Percentiles rank a stretch among this genome's conserved stretches.
These are phyloP conservation scores for Macrotyloma uniflorum DNA, from an alignment of 306 rosid species.

Conservation along the genomic window DNA sequence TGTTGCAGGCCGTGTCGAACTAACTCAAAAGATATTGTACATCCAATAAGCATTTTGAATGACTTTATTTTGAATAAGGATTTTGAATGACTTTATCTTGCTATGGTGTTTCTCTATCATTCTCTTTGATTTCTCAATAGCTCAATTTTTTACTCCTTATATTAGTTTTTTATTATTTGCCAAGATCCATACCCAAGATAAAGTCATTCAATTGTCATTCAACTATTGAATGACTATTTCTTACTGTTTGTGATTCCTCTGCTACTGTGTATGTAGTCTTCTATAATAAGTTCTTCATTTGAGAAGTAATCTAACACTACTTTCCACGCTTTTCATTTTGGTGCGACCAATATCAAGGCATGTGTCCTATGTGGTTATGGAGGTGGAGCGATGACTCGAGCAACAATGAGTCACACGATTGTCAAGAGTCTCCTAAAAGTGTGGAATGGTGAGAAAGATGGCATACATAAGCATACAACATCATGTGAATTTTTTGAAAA, in stretches of 20 bases:
- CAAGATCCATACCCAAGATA: not conserved
- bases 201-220: not conserved
- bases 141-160: not conserved
- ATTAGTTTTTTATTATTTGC: not conserved
- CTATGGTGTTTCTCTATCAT: too few relatives aligned
- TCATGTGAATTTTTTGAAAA: slow-evolving; percentile 36
- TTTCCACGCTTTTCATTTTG: slow-evolving; percentile 16
- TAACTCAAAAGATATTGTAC: slow-evolving; percentile 58
- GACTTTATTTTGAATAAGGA: too few relatives aligned
- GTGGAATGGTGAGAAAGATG: slow-evolving; percentile 50
- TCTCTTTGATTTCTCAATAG: not conserved
- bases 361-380: slow-evolving; percentile 82
- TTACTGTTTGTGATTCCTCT: not conserved
- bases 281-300: not conserved
- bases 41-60: not conserved
- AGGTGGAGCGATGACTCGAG: slow-evolving; percentile 78
- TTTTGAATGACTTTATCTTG: too few relatives aligned
- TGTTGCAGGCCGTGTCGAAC: slow-evolving; percentile 69
- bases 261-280: not conserved
- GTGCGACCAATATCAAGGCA: slow-evolving; percentile 43
- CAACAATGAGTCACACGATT: slow-evolving; percentile 48
- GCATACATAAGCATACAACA: slow-evolving; percentile 37
- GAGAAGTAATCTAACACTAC: not conserved
- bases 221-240: not conserved
- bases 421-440: slow-evolving; percentile 59